These are phyloP conservation scores for Aureobasidium sp. DNA, from an alignment of 2,329 filamentous ascomycete genomes.

Conservation along the genomic window DNA sequence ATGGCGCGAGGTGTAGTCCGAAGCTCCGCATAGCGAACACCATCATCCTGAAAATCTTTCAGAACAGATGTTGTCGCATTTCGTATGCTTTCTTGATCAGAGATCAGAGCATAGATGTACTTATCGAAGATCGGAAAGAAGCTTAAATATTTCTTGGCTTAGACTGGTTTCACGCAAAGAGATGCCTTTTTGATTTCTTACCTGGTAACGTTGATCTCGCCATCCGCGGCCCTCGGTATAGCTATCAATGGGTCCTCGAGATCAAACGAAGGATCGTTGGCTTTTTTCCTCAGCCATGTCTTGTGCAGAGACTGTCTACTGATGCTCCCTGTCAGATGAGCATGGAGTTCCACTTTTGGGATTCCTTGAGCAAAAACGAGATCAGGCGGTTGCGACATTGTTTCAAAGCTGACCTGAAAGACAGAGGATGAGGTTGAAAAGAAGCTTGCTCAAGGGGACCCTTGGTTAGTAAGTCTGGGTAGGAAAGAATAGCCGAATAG, in stretches of 20 bases:
- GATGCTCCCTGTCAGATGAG: slow-evolving; percentile 73
- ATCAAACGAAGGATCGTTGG: slow-evolving; percentile 35
- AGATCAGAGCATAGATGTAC: slow-evolving; percentile 70
- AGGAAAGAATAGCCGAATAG: neutral
- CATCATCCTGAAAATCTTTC: slow-evolving; percentile 57
- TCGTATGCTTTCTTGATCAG: slow-evolving; percentile 43
- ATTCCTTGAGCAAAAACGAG: slow-evolving; percentile 25
- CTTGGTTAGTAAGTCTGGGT: no score
- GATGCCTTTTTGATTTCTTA: neutral
- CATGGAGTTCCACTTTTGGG: slow-evolving; percentile 56
- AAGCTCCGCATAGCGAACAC: slow-evolving; percentile 69
- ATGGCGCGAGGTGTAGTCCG: slow-evolving; percentile 68
- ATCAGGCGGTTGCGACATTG: neutral
- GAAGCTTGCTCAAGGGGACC: no score
- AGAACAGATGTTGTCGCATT: slow-evolving; percentile 59
- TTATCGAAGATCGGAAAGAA: slow-evolving; percentile 73
- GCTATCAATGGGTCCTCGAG: slow-evolving; percentile 60
- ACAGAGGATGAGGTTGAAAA: neutral
- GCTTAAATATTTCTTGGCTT: slow-evolving; percentile 29
- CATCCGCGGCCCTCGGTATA: slow-evolving; percentile 56
- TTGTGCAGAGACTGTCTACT: slow-evolving; percentile 63
- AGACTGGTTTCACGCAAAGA: neutral
- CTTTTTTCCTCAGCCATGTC: slow-evolving; percentile 58
- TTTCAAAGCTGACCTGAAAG: neutral
- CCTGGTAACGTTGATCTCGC: slow-evolving; percentile 9